Conservation (phyloP, 495 filamentous ascomycete species). For the Penicillium antarcticum region DNA sequence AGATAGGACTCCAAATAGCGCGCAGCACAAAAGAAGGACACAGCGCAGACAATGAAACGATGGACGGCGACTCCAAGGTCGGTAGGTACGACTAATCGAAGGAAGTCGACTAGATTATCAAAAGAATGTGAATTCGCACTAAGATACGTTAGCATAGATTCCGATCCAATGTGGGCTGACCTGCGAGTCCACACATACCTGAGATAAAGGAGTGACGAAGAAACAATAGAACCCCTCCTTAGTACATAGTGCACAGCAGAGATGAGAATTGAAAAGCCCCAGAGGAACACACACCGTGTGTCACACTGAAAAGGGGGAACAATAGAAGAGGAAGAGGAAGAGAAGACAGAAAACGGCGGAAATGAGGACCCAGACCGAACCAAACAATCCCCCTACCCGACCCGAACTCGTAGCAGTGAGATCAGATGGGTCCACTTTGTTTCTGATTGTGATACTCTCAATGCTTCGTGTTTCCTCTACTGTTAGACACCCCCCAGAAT, state of each 20-base stretch:
- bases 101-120: background rate
- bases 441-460: background rate
- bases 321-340: conserved; percentile 6
- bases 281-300: background rate
- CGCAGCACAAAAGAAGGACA: too few species aligned
- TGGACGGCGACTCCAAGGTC: too few species aligned
- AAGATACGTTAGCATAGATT: background rate
- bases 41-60: background rate
- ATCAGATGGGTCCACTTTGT: conserved; percentile 12
- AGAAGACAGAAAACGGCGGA: conserved; percentile 13
- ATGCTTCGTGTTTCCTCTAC: background rate
- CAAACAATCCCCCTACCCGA: conserved; percentile 24
- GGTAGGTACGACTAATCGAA: too few species aligned
- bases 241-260: conserved; percentile 13
- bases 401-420: conserved; percentile 24
- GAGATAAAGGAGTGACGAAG: conserved; percentile 12
- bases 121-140: background rate
- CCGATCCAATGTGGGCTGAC: background rate
- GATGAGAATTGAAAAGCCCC: background rate
- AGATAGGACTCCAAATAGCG: too few species aligned
- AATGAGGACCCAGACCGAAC: conserved; percentile 20
- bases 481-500: background rate
- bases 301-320: background rate
- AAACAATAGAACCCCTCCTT: conserved; percentile 6
- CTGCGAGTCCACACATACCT: conserved; percentile 9